These are phyloP conservation scores for Suillus alpinus DNA, from an alignment of 768 basidiomycete genomes.

Conservation along the genomic window DNA sequence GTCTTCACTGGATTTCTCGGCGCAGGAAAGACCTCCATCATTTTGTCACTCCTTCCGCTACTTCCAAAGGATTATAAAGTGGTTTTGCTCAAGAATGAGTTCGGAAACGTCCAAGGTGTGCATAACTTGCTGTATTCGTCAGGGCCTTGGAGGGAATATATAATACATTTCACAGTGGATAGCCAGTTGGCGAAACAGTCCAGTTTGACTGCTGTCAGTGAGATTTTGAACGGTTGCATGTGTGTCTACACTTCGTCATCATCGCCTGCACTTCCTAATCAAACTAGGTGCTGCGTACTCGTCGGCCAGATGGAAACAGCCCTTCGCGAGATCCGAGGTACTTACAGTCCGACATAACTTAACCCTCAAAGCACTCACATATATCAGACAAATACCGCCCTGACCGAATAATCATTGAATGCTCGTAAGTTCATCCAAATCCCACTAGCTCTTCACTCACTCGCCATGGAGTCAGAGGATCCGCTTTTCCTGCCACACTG, in stretches of 20 bases:
- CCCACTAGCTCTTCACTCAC: background rate
- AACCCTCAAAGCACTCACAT: background rate
- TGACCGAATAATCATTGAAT: constrained; percentile 93
- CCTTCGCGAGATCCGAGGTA: constrained; percentile 81
- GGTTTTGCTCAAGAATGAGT: constrained; percentile 94
- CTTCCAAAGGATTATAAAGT: constrained; percentile 85
- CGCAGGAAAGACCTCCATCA: constrained; percentile 77
- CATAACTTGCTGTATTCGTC: background rate
- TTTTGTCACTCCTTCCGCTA: constrained; percentile 78
- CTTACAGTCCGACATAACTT: constrained; percentile 10
- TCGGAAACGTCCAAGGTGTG: constrained; percentile 87
- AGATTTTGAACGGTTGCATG: constrained; percentile 97
- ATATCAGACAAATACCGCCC: constrained; percentile 72
- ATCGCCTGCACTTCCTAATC: background rate
- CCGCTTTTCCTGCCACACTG: constrained; percentile 92
- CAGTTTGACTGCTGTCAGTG: constrained; percentile 81
- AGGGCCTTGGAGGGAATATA: background rate
- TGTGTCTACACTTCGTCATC: constrained; percentile 27
- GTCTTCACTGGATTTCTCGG: constrained; percentile 95
- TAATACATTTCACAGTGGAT: constrained; percentile 56
- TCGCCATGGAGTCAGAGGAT: constrained; percentile 54
- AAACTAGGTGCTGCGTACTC: constrained; percentile 80
- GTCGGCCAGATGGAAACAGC: constrained; percentile 95
- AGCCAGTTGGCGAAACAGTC: constrained; percentile 87
- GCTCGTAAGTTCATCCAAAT: constrained; percentile 60